Conservation (phyloP, 306 rosid species). For the Acacia crassicarpa region DNA sequence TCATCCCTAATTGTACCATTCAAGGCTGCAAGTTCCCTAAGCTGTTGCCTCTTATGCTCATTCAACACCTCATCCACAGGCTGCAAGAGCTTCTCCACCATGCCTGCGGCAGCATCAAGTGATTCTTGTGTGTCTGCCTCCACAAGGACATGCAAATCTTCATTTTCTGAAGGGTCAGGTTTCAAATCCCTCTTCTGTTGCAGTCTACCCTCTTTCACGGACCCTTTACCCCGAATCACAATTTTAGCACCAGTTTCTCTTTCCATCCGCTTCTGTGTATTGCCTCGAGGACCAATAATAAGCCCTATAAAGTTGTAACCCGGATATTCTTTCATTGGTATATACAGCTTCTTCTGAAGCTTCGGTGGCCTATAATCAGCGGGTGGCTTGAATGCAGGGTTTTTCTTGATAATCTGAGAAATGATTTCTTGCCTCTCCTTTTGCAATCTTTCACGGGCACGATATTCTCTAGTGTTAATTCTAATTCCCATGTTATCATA, state of each 20-base stretch:
- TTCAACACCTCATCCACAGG: conserved; percentile 98
- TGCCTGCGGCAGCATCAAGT: conserved; percentile 94
- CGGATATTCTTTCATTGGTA: conserved; percentile 95
- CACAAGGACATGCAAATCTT: conserved; percentile 93
- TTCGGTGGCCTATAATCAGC: conserved; percentile 96
- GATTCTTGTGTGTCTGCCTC: conserved; percentile 93
- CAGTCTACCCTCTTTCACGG: conserved; percentile 90
- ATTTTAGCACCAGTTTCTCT: conserved; percentile 96
- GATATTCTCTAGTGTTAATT: conserved; percentile 69
- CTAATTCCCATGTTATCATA: conserved; percentile 93
- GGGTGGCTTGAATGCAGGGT: conserved; percentile 95
- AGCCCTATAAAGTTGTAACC: conserved; percentile 97
- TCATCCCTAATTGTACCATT: conserved; percentile 98
- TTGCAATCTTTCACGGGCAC: conserved; percentile 71
- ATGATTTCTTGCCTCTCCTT: conserved; percentile 91
- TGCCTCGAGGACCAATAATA: conserved; percentile 94
- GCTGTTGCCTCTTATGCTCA: conserved; percentile 98
- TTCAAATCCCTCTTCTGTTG: conserved; percentile 96
- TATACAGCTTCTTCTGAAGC: conserved; percentile 98
- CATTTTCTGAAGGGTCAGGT: conserved; percentile 91
- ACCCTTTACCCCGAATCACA: conserved; percentile 95
- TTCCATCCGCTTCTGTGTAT: conserved; percentile 98
- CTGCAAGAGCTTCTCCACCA: conserved; percentile 98
- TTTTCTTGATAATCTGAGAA: conserved; percentile 73
- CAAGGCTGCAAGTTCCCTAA: conserved; percentile 93